Conservation (phyloP, 371 early-diverging fungal genomes). For the Batrachochytrium dendrobatidis region DNA sequence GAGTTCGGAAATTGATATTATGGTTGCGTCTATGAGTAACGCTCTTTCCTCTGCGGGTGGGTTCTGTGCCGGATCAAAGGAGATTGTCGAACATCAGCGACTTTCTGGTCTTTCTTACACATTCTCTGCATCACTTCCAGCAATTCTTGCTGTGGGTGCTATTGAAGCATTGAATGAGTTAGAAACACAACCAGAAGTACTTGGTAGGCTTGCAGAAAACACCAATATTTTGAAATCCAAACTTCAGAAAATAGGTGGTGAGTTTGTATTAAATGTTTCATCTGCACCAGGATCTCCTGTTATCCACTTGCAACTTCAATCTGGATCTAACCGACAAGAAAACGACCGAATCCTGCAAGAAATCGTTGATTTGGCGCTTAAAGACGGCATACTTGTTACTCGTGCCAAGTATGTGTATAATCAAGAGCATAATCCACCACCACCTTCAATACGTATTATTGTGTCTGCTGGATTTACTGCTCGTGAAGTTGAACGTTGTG, state of each 20-base stretch:
- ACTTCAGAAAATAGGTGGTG: constrained; percentile 23
- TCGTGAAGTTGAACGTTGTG: constrained; percentile 81
- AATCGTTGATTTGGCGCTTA: constrained; percentile 71
- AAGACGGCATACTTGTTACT: constrained; percentile 73
- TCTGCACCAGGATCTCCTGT: constrained; percentile 31
- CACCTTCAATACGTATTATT: constrained; percentile 76
- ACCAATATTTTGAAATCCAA: constrained; percentile 32
- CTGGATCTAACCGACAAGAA: constrained; percentile 33
- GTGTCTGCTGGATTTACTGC: constrained; percentile 66
- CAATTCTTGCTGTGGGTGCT: constrained; percentile 86
- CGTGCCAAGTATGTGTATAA: constrained; percentile 77
- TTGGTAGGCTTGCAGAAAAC: constrained; percentile 36
- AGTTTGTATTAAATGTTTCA: constrained; percentile 34
- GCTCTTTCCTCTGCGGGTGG: constrained; percentile 89
- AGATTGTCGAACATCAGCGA: constrained; percentile 89
- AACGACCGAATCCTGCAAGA: constrained; percentile 66
- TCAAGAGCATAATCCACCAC: constrained; percentile 72
- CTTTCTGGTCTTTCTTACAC: constrained; percentile 91
- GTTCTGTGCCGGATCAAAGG: constrained; percentile 85
- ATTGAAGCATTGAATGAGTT: constrained; percentile 75
- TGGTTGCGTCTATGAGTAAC: constrained; percentile 85
- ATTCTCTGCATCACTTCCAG: constrained; percentile 98
- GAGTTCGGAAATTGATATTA: constrained; percentile 84
- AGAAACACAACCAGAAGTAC: constrained; percentile 19
- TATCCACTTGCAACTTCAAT: constrained; percentile 25